A percentile compares a stretch with the other conserved stretches of the same genome.
These are phyloP conservation scores for Epichloe sibirici DNA, from an alignment of 2,329 filamentous ascomycete genomes.

Conservation along the genomic window DNA sequence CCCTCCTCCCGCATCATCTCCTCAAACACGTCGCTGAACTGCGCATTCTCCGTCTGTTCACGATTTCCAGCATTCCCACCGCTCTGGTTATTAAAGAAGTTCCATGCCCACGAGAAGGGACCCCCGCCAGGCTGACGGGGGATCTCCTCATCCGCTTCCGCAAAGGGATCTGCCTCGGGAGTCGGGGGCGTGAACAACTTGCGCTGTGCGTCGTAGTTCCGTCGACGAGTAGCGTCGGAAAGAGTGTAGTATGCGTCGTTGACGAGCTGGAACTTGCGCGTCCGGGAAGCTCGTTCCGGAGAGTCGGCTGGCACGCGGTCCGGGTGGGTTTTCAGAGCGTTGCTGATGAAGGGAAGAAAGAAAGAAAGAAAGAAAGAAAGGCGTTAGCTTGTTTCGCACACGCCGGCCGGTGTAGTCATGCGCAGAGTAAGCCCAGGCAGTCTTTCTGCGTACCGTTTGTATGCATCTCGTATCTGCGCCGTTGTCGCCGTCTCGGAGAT, in stretches of 20 bases:
- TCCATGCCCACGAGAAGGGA: conserved; percentile 69
- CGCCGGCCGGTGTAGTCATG: too few relatives aligned
- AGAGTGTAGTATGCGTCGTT: conserved; percentile 92
- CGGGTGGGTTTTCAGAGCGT: conserved; percentile 83
- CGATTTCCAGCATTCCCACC: conserved; percentile 19
- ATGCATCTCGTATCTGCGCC: conserved; percentile 82
- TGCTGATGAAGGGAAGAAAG: conserved; percentile 32
- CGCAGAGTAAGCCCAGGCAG: not conserved
- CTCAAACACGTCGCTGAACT: conserved; percentile 83
- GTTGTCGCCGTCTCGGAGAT: conserved; percentile 61
- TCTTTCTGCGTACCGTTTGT: conserved; percentile 57
- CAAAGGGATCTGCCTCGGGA: conserved; percentile 29
- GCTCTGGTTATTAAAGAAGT: conserved; percentile 37
- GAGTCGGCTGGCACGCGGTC: conserved; percentile 78
- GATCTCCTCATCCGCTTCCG: conserved; percentile 31
- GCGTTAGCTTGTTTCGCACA: too few relatives aligned
- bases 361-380: not conserved
- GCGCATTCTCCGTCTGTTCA: conserved; percentile 54
- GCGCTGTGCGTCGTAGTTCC: conserved; percentile 69
- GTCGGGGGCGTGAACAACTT: conserved; percentile 18
- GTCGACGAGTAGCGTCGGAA: conserved; percentile 62
- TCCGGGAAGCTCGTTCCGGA: conserved; percentile 69
- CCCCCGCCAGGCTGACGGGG: conserved; percentile 31
- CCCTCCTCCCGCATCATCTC: conserved; percentile 82
- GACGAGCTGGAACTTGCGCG: conserved; percentile 79